These are phyloP conservation scores for Leucogyrophana mollusca DNA, from an alignment of 768 basidiomycete species.

Conservation along the genomic window DNA sequence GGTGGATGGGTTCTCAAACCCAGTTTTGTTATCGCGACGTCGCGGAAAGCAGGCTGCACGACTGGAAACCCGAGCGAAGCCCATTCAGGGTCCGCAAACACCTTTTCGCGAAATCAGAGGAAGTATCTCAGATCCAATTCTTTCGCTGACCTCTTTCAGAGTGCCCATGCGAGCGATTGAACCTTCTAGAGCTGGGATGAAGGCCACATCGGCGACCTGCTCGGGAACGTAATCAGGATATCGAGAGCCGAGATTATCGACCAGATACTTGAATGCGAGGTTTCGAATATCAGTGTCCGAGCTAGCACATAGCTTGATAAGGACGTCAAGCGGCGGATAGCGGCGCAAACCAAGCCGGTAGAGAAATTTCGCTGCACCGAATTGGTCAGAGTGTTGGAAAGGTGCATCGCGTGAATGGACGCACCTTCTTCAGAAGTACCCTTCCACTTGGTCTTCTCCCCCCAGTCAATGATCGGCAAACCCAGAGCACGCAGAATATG, in stretches of 20 bases:
- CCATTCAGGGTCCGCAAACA: conserved; percentile 69
- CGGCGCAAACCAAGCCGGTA: conserved; percentile 68
- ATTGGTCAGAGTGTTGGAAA: conserved; percentile 1
- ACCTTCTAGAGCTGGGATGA: conserved; percentile 71
- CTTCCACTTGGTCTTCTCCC: conserved; percentile 74
- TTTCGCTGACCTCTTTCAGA: conserved; percentile 56
- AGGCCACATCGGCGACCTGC: conserved; percentile 58
- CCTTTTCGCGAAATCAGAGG: conserved; percentile 38
- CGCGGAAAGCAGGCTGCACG: conserved; percentile 50
- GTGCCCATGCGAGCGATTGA: conserved; percentile 55
- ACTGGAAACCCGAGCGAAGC: conserved; percentile 75
- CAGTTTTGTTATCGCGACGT: conserved; percentile 59
- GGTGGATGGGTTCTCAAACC: conserved; percentile 72
- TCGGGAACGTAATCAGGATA: conserved; percentile 62
- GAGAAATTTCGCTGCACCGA: conserved; percentile 68
- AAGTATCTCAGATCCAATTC: background rate
- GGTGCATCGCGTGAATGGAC: conserved; percentile 5
- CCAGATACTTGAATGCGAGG: conserved; percentile 75
- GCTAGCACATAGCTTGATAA: conserved; percentile 70
- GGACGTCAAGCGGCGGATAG: conserved; percentile 61
- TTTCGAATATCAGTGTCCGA: conserved; percentile 48
- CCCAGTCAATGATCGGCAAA: conserved; percentile 89
- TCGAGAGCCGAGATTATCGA: conserved; percentile 64
- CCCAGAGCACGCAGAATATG: conserved; percentile 69
- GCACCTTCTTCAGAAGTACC: conserved; percentile 83